These are phyloP conservation scores for Chaetomium strumarium DNA, from an alignment of 2,329 filamentous ascomycete genomes.

Conservation along the genomic window DNA sequence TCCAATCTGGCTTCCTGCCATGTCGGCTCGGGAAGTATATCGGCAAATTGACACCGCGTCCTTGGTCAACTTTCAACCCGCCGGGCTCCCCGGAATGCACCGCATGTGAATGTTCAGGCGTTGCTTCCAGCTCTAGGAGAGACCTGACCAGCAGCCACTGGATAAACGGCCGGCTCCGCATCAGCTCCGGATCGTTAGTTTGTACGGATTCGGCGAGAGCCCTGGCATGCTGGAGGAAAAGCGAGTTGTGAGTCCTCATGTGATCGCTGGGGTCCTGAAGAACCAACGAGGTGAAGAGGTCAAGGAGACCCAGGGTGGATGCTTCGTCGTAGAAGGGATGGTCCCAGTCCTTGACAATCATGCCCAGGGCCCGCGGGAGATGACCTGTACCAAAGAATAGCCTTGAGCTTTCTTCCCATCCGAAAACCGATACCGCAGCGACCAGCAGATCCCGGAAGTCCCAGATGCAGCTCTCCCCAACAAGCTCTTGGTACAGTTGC, in stretches of 20 bases:
- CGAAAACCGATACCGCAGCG: constrained; percentile 4
- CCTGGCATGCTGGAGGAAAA: constrained; percentile 9
- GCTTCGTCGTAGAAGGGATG: constrained; percentile 11
- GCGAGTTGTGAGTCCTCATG: not conserved
- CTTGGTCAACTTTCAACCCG: constrained; percentile 4
- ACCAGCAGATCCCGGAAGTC: constrained; percentile 19
- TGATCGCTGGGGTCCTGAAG: not conserved
- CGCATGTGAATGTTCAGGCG: not conserved
- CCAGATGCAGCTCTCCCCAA: constrained; percentile 15
- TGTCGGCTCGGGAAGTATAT: constrained; percentile 15
- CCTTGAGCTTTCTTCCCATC: not conserved
- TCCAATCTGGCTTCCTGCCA: constrained; percentile 14
- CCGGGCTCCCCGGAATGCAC: not conserved
- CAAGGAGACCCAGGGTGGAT: constrained; percentile 13
- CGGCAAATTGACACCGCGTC: constrained; percentile 7
- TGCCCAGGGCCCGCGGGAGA: not conserved
- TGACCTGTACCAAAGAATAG: constrained; percentile 3
- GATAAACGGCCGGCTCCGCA: constrained; percentile 17
- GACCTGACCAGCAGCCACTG: constrained; percentile 17
- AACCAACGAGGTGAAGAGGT: constrained; percentile 15
- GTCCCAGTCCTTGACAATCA: constrained; percentile 14
- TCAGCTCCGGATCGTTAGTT: constrained; percentile 2
- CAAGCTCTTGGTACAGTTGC: constrained; percentile 10
- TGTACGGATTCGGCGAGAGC: constrained; percentile 2
- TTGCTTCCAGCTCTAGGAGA: constrained; percentile 2